Evolutionary conservation across 176 grass and related monocot species (phyloP).

Genomic region (Hordeum vulgare): MorexV3_pseudomolecules_assembly NC_058524.1:592239464-592239963

Average conservation of each 20-base stretch:
- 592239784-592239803: conserved; percentile 37
- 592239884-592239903: conserved; percentile 14
- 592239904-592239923: neutral
- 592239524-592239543: too few relatives aligned
- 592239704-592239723: neutral
- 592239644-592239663: neutral
- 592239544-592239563: neutral
- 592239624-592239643: neutral
- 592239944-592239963: neutral
- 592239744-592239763: conserved; percentile 39
- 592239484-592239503: neutral
- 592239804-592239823: conserved; percentile 15
- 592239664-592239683: neutral
- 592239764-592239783: conserved; percentile 13
- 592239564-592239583: neutral
- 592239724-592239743: neutral
- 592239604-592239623: neutral
- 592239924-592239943: conserved; percentile 6
- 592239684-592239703: neutral
- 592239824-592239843: too few relatives aligned
- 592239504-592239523: neutral
- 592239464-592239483: too few relatives aligned
- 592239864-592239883: conserved; percentile 26
- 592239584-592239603: neutral
- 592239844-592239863: conserved; percentile 24